Base-by-base conservation (phyloP, 768 basidiomycete species). In the Lactifluus echinatus region DNA sequence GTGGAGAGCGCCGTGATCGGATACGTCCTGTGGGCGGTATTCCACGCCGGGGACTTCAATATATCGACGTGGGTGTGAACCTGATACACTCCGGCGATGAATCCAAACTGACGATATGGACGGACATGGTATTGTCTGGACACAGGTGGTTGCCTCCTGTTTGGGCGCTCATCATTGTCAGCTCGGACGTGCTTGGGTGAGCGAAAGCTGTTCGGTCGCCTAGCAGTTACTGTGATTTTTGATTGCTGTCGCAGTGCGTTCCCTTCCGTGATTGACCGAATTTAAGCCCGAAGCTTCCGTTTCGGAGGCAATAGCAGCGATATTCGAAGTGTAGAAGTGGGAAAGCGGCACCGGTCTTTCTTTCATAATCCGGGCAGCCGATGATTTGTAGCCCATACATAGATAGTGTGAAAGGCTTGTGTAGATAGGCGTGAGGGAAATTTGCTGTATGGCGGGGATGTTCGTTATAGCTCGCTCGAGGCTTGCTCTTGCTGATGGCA, bases 91-190 rank as follows among this genome's bases (percentile, higher is more conserved):
- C 40, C 5, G 33, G 19, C 49, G 53, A 17, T 15, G 45, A 29
- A 42, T 55, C 47, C 19, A 31, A 33, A 21, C 23, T 48, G 31
- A 49, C 26, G 47, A 11, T 14, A 2, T 28, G 17, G 31, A 5
- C 31, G n/a, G n/a, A 8, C 24, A 3, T 47, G 36, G 19, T 34
- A 12, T 50, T 28, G 24, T 23, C 11, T 19, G 36, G 23, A 4
- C 8, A 28, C 23, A 63, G 63, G n/a, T 62, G 56, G 53, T 21
- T 63, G 21, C 63, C 63, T 19, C 50, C 53, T 15, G 39, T 63
- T 7, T 63, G 63, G 63, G 63, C 63, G 40, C 60, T 63, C 37
- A 56, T 63, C n/a, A 55, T 62, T 42, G 57, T 56, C 6, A 31
- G 40, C 26, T 42, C 56, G 8, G 53, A 50, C n/a, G 45, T 62